These are phyloP conservation scores for Leersia perrieri DNA, from an alignment of 176 grass and related monocot species.

Conservation along the genomic window DNA sequence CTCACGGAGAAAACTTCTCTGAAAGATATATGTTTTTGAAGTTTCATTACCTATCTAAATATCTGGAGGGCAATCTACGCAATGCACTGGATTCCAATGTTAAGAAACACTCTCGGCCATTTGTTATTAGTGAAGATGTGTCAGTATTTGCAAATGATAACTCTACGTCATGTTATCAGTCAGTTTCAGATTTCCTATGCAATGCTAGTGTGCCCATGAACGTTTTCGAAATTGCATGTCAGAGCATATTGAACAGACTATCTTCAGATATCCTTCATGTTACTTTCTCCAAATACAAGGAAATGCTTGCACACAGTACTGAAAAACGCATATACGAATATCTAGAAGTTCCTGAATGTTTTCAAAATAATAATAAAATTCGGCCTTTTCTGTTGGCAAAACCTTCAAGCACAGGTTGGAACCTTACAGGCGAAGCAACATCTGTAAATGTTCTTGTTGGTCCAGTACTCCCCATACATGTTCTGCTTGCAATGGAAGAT, in stretches of 20 bases:
- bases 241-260: conserved; percentile 61
- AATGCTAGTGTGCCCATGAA: conserved; percentile 65
- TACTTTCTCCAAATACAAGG: conserved; percentile 63
- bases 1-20: conserved; percentile 15
- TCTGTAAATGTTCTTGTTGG: conserved; percentile 55
- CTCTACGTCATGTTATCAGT: conserved; percentile 19
- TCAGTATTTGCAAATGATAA: conserved; percentile 49
- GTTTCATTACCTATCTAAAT: conserved; percentile 55
- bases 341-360: conserved; percentile 59
- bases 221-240: conserved; percentile 76
- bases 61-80: conserved; percentile 61
- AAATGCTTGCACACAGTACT: conserved; percentile 39
- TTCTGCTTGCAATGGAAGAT: conserved; percentile 80
- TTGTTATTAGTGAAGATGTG: conserved; percentile 56
- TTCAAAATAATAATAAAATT: conserved; percentile 24
- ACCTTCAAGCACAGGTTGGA: conserved; percentile 63
- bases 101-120: conserved; percentile 29
- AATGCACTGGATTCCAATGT: conserved; percentile 43
- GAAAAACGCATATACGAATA: conserved; percentile 46
- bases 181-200: conserved; percentile 60
- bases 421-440: conserved; percentile 52
- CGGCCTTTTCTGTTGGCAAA: conserved; percentile 55
- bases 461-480: conserved; percentile 70
- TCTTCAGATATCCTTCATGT: conserved; percentile 50
- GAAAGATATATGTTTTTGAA: conserved; percentile 37